phyloP scores from a whole-genome alignment of 345 rosid species.

The Camelina sativa region DNA sequence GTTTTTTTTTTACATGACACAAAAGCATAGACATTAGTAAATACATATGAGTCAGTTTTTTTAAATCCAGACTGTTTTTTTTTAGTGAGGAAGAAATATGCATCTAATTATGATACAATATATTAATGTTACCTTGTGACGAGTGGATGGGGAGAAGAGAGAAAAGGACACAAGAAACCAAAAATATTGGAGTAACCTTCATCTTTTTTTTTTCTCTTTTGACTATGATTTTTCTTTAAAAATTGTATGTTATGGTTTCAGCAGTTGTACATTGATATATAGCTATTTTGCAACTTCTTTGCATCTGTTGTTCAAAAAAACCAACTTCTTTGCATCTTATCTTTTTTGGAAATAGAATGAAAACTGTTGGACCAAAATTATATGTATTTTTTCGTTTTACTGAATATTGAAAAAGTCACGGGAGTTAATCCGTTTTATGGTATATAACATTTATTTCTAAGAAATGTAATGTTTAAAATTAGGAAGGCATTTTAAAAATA shows the following conservation, averaged over 20 bases:
- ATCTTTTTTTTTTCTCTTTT: background rate
- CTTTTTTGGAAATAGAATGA: too few relatives aligned
- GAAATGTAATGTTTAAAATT: background rate
- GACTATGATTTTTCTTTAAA: background rate
- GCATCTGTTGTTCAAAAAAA: background rate
- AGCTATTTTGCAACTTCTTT: background rate
- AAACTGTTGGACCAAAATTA: too few relatives aligned
- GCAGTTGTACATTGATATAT: conserved; percentile 13
- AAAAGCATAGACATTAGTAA: background rate
- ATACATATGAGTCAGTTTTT: too few relatives aligned
- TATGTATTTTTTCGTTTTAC: too few relatives aligned
- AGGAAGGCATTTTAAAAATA: background rate
- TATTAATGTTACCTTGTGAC: conserved; percentile 25
- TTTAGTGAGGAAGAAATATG: too few relatives aligned
- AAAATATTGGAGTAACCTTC: conserved; percentile 27
- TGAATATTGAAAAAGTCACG: too few relatives aligned
- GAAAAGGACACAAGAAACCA: conserved; percentile 26
- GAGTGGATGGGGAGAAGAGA: conserved; percentile 15
- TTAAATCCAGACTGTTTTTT: too few relatives aligned
- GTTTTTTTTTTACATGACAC: conserved; percentile 12
- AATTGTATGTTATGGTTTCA: conserved; percentile 9
- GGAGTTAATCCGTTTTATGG: background rate
- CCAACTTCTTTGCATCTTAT: too few relatives aligned
- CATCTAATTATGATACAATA: background rate
- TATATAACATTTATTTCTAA: background rate